Base-by-base conservation (phyloP, 139 green algal species). In the Micromonas pusilla region DNA sequence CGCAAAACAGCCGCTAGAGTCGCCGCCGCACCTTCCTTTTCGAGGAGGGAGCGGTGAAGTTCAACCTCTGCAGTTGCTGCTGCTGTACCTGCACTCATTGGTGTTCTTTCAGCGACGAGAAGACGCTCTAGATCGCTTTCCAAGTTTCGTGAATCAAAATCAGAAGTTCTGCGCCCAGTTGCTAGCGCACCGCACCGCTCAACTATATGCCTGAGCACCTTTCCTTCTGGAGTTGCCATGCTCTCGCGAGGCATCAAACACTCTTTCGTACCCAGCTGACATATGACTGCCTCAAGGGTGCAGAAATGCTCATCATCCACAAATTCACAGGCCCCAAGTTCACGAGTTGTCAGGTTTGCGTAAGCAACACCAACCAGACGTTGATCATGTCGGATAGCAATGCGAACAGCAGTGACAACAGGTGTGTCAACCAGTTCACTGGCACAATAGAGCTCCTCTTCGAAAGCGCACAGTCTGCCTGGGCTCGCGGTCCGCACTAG, bases 191-290 rank as follows among this genome's bases (percentile, higher is more conserved):
- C 86, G 80, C 90, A 93, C 0, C 90, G 84, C 19, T 70, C 73
- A 72, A 96, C 72, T 62, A 95, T 87, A 54, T 92, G 87, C 0
- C 37, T 19, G 30, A 89, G 52, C 34, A 66, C 34, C 25, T 45
- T 30, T n/a, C 36, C 73, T 13, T 84, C 73, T 2, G 72, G 34
- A 23, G 72, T 78, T 6, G 39, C 39, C 21, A 31, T n/a, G 20
- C 26, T 39, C 38, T 83, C 66, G 3, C 70, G 45, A 30, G 77
- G 82, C 4, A 97, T 0, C 33, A 96, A 87, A 37, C 81, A 89
- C 86, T 98, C 93, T 39, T 84, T 86, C 2, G 84, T 85, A 1
- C 92, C 91, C 32, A 97, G 83, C 87, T 97, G 92, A 64, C 31
- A 52, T 60, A 94, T 38, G 30, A 91, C 70, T 37, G 86, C 79